Conservation (phyloP, 2,329 filamentous ascomycete species). For the Botrytis sinoallii region DNA sequence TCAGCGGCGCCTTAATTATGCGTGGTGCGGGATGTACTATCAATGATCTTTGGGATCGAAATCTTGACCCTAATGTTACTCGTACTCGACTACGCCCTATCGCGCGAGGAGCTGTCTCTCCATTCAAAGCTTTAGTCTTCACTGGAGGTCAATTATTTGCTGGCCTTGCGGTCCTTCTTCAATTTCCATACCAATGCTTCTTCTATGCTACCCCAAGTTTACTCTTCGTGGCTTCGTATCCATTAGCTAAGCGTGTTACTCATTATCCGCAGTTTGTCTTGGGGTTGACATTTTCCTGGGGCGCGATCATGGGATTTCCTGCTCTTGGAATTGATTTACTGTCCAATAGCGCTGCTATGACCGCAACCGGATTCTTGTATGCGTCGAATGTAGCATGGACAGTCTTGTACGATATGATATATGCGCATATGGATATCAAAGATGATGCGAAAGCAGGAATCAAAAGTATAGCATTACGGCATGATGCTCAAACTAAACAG, state of each 20-base stretch:
- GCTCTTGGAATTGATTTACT: slow-evolving; percentile 77
- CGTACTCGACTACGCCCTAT: slow-evolving; percentile 77
- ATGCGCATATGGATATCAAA: slow-evolving; percentile 87
- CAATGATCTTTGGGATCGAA: slow-evolving; percentile 87
- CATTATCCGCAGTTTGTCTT: slow-evolving; percentile 84
- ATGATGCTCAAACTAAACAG: slow-evolving; percentile 72
- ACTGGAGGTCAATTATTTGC: slow-evolving; percentile 71
- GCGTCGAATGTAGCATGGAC: slow-evolving; percentile 82
- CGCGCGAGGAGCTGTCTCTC: slow-evolving; percentile 72
- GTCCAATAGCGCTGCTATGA: slow-evolving; percentile 57
- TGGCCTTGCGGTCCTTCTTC: slow-evolving; percentile 70
- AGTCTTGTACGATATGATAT: slow-evolving; percentile 87
- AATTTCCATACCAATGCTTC: slow-evolving; percentile 71
- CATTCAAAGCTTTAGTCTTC: slow-evolving; percentile 68
- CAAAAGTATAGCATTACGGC: slow-evolving; percentile 80
- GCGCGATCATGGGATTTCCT: slow-evolving; percentile 82
- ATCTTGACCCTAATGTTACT: slow-evolving; percentile 76
- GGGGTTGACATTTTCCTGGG: slow-evolving; percentile 85
- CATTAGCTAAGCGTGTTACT: slow-evolving; percentile 79
- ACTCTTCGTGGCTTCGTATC: slow-evolving; percentile 70
- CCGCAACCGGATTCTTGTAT: slow-evolving; percentile 68
- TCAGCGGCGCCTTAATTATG: slow-evolving; percentile 77
- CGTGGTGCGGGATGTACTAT: slow-evolving; percentile 84
- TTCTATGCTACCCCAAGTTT: slow-evolving; percentile 76
- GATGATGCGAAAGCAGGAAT: slow-evolving; percentile 85